Conservation (phyloP, 2,329 filamentous ascomycete genomes). For the Monosporascus sp. region DNA sequence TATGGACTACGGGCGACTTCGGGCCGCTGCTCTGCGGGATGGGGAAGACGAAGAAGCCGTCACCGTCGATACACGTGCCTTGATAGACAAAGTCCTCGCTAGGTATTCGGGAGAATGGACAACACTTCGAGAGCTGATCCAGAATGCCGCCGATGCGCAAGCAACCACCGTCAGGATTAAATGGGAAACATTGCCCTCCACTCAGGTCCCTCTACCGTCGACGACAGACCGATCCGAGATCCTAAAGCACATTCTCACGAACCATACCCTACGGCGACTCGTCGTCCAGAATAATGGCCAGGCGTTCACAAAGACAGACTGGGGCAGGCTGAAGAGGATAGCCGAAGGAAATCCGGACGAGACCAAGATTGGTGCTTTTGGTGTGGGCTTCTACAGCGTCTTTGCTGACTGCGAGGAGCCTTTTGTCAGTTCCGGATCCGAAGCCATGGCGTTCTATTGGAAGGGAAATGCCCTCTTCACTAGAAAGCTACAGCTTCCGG, state of each 20-base stretch:
- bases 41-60: conserved; percentile 94
- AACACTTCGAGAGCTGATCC: conserved; percentile 83
- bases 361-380: conserved; percentile 97
- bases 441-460: conserved; percentile 99
- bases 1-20: conserved; percentile 72
- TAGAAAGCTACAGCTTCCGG: conserved; percentile 69
- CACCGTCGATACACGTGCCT: conserved; percentile 90
- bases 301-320: conserved; percentile 84
- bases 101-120: conserved; percentile 96
- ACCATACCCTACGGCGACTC: conserved; percentile 83
- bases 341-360: conserved; percentile 99
- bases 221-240: conserved; percentile 63
- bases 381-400: conserved; percentile 97
- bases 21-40: conserved; percentile 79
- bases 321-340: conserved; percentile 89
- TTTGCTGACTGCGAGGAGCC: conserved; percentile 98
- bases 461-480: conserved; percentile 98
- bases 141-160: conserved; percentile 96
- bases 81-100: conserved; percentile 97
- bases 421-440: conserved; percentile 85
- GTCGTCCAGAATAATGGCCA: conserved; percentile 90
- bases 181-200: conserved; percentile 85
- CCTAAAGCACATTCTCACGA: conserved; percentile 74
- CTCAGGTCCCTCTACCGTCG: conserved; percentile 63
- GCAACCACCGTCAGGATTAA: conserved; percentile 85